Conservation (phyloP, 768 basidiomycete genomes). For the Rhodotorula kratochvilovae region DNA sequence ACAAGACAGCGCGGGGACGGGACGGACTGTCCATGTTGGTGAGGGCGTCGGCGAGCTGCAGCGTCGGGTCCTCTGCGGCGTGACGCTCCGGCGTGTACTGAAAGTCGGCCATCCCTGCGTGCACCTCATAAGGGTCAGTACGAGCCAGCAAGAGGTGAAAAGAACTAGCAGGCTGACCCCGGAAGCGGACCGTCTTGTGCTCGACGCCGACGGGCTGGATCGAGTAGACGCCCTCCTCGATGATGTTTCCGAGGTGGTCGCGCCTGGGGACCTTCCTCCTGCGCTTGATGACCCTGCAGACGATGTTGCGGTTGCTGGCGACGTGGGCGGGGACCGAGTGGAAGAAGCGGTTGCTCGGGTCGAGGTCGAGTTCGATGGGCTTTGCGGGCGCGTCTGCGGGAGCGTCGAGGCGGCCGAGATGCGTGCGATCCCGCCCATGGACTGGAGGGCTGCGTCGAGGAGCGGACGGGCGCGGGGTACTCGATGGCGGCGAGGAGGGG, state of each 20-base stretch:
- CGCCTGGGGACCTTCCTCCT: conserved; percentile 48
- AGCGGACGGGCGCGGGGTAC: conserved; percentile 79
- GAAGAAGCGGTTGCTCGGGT: conserved; percentile 66
- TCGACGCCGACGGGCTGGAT: conserved; percentile 68
- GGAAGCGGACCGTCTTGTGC: conserved; percentile 79
- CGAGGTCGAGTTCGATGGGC: conserved; percentile 66
- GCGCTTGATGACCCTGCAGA: conserved; percentile 72
- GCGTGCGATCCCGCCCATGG: conserved; percentile 24
- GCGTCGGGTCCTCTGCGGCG: conserved; percentile 57
- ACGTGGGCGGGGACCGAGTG: conserved; percentile 82
- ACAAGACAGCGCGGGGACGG: too few relatives aligned
- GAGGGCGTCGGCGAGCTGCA: conserved; percentile 68
- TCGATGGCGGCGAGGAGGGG: conserved; percentile 23
- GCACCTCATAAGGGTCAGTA: neutral
- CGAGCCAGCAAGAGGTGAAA: neutral
- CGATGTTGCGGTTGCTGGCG: conserved; percentile 69
- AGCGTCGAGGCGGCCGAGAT: conserved; percentile 4
- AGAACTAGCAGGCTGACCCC: conserved; percentile 61
- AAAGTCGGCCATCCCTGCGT: conserved; percentile 83
- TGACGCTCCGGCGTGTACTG: conserved; percentile 71
- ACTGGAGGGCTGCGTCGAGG: conserved; percentile 40
- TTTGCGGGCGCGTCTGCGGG: neutral
- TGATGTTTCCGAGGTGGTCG: conserved; percentile 18
- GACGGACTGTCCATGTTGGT: conserved; percentile 71
- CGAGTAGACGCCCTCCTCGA: conserved; percentile 60